These are phyloP conservation scores for Thymus mandschuricus DNA, from an alignment of 257 asterid genomes.

Conservation along the genomic window DNA sequence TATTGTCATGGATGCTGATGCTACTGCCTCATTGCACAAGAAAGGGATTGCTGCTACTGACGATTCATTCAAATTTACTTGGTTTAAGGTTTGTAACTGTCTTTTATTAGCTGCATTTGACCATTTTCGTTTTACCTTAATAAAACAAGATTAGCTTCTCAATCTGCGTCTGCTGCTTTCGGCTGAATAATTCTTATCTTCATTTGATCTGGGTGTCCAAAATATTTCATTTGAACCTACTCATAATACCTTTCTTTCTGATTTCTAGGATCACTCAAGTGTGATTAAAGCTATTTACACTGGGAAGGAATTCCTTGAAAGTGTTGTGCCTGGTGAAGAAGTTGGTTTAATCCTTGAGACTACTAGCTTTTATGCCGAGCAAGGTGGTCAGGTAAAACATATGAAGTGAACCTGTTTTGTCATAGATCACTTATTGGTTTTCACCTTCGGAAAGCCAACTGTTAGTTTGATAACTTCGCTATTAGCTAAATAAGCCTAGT, in stretches of 20 bases:
- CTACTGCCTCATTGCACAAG: slow-evolving; percentile 77
- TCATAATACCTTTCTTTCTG: slow-evolving; percentile 24
- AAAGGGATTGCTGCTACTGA: slow-evolving; percentile 76
- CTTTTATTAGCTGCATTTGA: neutral
- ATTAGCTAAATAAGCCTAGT: slow-evolving; percentile 3
- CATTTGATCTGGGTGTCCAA: neutral
- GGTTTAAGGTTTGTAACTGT: slow-evolving; percentile 72
- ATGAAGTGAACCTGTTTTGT: neutral
- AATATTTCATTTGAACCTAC: neutral
- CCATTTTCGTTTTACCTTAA: slow-evolving; percentile 8
- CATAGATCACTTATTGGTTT: neutral
- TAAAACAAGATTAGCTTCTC: slow-evolving; percentile 11
- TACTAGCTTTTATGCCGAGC: slow-evolving; percentile 96
- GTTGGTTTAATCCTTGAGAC: slow-evolving; percentile 85
- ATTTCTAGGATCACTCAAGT: slow-evolving; percentile 74
- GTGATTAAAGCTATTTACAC: slow-evolving; percentile 85
- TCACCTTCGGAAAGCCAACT: slow-evolving; percentile 19
- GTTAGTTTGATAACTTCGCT: neutral
- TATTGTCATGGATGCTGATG: slow-evolving; percentile 94
- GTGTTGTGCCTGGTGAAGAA: slow-evolving; percentile 66
- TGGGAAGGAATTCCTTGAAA: slow-evolving; percentile 74
- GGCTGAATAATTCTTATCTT: neutral
- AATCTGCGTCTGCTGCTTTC: slow-evolving; percentile 13
- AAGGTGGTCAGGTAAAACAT: slow-evolving; percentile 95
- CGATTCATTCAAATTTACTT: slow-evolving; percentile 77